phyloP scores from a whole-genome alignment of 768 basidiomycete genomes.

The Termitomyces sp. region DNA sequence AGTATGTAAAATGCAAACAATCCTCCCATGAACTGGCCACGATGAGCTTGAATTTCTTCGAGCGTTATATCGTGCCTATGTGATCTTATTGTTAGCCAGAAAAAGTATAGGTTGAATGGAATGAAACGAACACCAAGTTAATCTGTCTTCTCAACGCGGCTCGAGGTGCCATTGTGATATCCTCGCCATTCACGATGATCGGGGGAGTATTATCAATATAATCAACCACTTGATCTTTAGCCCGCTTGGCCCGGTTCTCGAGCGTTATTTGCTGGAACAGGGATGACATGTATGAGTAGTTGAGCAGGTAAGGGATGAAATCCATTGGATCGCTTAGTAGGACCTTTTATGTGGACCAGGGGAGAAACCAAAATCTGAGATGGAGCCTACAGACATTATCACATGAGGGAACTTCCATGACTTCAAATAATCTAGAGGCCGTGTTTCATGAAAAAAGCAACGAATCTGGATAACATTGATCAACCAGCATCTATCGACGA shows the following conservation, averaged over 20 bases:
- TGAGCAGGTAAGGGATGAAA: background rate
- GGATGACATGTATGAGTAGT: background rate
- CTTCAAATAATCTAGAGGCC: background rate
- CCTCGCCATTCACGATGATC: background rate
- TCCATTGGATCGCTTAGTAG: background rate
- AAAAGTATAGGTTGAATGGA: background rate
- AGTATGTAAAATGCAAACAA: background rate
- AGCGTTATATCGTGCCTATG: background rate
- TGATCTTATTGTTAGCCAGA: background rate
- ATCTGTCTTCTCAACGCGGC: background rate
- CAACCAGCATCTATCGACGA: background rate
- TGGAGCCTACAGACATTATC: background rate
- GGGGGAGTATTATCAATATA: background rate
- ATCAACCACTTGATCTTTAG: background rate
- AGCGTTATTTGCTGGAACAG: background rate
- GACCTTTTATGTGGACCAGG: background rate
- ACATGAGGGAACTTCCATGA: background rate
- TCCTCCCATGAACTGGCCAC: background rate
- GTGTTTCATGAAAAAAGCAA: background rate
- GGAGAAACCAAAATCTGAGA: background rate
- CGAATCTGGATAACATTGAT: background rate
- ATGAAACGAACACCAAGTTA: background rate
- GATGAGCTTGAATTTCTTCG: background rate
- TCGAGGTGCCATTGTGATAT: background rate
- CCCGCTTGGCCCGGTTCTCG: background rate